These are phyloP conservation scores for Suillus americanus DNA, from an alignment of 768 basidiomycete species.

Conservation along the genomic window DNA sequence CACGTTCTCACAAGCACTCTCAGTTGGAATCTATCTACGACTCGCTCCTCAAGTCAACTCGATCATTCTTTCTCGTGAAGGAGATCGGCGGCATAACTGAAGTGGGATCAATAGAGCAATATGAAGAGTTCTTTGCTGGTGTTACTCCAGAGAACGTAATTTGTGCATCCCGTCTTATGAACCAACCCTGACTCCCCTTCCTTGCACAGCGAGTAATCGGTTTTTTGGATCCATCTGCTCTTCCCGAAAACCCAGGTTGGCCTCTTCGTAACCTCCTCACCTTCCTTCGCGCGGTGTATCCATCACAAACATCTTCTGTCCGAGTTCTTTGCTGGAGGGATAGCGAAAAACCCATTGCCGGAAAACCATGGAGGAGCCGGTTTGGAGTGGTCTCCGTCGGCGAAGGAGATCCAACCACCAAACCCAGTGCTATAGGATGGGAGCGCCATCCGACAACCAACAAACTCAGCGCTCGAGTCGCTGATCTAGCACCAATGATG, in stretches of 20 bases:
- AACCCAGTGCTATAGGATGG: slow-evolving; percentile 86
- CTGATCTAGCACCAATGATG: slow-evolving; percentile 96
- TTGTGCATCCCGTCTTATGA: not conserved
- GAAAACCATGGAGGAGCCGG: slow-evolving; percentile 58
- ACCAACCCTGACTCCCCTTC: slow-evolving; percentile 4
- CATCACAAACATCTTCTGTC: slow-evolving; percentile 45
- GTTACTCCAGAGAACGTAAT: slow-evolving; percentile 41
- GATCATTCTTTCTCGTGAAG: slow-evolving; percentile 65
- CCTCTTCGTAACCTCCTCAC: slow-evolving; percentile 90
- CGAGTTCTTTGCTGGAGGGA: slow-evolving; percentile 82
- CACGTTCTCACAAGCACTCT: not conserved
- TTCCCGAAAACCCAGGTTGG: slow-evolving; percentile 79
- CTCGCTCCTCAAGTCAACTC: slow-evolving; percentile 41
- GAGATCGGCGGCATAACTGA: slow-evolving; percentile 35
- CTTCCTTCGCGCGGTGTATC: slow-evolving; percentile 67
- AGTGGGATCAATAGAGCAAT: slow-evolving; percentile 57
- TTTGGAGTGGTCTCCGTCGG: slow-evolving; percentile 47
- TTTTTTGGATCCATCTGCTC: slow-evolving; percentile 86
- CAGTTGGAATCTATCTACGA: slow-evolving; percentile 56
- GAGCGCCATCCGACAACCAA: slow-evolving; percentile 83
- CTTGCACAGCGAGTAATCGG: slow-evolving; percentile 47
- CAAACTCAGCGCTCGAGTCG: slow-evolving; percentile 82
- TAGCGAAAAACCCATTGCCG: slow-evolving; percentile 42
- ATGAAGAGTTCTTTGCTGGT: slow-evolving; percentile 54
- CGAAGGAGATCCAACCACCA: slow-evolving; percentile 18